Evolutionary conservation across 345 rosid species (phyloP), one percentile per base, ranked within the genome.

Genomic region (Arabidopsis suecica): DNA sequence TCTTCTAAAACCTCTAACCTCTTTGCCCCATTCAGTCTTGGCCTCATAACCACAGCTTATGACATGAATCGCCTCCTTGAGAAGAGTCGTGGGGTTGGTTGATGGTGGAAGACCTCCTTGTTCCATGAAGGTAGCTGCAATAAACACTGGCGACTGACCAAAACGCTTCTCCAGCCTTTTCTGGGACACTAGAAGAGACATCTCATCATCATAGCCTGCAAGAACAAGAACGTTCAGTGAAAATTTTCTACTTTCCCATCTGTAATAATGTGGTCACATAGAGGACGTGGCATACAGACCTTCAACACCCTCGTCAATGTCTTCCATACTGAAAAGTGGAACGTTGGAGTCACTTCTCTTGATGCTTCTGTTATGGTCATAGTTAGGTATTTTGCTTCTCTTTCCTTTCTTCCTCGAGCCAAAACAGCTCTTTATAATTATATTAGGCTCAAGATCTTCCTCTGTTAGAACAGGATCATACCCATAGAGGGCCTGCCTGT

Each of bases 21-120:
- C 99, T 82, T 95, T 95, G 59, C 99, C 99, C 99, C 97, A 95
- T 69, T 92, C 97, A 58, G 93, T 86, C 85, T 95, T 95, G 87
- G 86, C 97, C 78, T 95, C 99, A 16, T 95, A 92, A 68, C 97
- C 99, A 78, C 97, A 95, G 69, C 99, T 95, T 68, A 95, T 90
- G 63, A 95, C 99, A 80, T 95, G 99, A 76, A 95, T 95, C 32
- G 96, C 97, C 82, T 95, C 99, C 79, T 95, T 89, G 22, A 95
- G 75, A 78, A 95, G 97, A 57, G 91, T 82, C 3, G 96, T 91
- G 2, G 97, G 95, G 78, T 92, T 90, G 11, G 96, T 92, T 45
- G 97, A 71, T 5, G 92, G 91, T 12, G 99, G 99, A 78, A 91
- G 85, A 61, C 99, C 99, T 44, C 99, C 97, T 76, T 84, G 91